Evolutionary conservation across 2,329 filamentous ascomycete species (phyloP).

Genomic region (Blastomyces parvus): DNA sequence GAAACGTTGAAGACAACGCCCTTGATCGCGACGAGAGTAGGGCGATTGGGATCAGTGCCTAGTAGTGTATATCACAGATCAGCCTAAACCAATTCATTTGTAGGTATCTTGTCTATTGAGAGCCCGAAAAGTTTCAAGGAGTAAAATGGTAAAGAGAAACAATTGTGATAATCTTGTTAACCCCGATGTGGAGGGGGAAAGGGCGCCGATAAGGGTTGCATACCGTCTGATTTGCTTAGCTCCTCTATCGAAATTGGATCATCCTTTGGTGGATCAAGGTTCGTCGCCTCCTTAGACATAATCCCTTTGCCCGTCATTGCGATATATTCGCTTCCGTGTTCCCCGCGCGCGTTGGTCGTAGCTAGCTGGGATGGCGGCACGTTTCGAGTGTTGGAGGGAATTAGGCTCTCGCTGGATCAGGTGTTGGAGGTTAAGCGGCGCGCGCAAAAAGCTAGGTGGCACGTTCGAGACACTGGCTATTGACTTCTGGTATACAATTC

Average conservation of each 20-base stretch:
- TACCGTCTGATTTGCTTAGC: conserved; percentile 74
- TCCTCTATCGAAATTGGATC: conserved; percentile 75
- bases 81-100: not conserved
- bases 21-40: conserved; percentile 58
- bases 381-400: not conserved
- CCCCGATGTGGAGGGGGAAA: not conserved
- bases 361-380: not conserved
- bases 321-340: not conserved
- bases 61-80: conserved; percentile 7
- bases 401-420: not conserved
- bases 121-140: not conserved
- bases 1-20: conserved; percentile 92
- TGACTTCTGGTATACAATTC: not conserved
- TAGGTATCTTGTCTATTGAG: not conserved
- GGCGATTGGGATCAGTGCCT: conserved; percentile 22
- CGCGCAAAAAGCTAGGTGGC: not conserved
- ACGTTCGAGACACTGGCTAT: not conserved
- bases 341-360: not conserved
- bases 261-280: conserved; percentile 71
- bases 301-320: conserved; percentile 14
- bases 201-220: conserved; percentile 20
- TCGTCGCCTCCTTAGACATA: conserved; percentile 17
- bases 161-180: not conserved
- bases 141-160: not conserved
- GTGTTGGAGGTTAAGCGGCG: not conserved